These are phyloP conservation scores for Apiotrichum sp. DNA, from an alignment of 1,284 basidiomycete species.

Conservation along the genomic window DNA sequence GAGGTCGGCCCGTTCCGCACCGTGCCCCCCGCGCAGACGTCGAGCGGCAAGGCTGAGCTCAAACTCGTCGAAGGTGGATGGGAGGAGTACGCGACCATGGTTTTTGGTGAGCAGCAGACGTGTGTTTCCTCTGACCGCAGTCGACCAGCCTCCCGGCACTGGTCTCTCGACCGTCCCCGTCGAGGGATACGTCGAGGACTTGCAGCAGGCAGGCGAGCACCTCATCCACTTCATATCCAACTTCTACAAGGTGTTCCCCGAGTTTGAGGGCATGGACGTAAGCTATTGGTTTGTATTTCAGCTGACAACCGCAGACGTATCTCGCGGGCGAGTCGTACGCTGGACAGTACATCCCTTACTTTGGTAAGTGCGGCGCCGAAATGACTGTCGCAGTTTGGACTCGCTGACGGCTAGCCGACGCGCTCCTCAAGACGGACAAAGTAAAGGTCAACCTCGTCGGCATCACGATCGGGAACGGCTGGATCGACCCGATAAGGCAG, in stretches of 20 bases:
- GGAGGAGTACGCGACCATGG: constrained; percentile 97
- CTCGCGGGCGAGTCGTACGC: constrained; percentile 90
- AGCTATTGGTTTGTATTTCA: constrained; percentile 40
- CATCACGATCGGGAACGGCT: constrained; percentile 90
- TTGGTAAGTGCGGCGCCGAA: constrained; percentile 54
- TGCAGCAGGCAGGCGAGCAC: constrained; percentile 68
- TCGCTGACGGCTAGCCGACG: constrained; percentile 57
- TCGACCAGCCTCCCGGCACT: constrained; percentile 95
- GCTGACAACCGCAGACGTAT: constrained; percentile 63
- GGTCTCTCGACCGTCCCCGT: constrained; percentile 87
- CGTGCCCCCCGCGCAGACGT: constrained; percentile 44
- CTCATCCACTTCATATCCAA: constrained; percentile 77
- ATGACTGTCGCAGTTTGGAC: not conserved
- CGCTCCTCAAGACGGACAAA: constrained; percentile 61
- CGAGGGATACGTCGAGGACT: constrained; percentile 73
- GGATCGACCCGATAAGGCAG: constrained; percentile 85
- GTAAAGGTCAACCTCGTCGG: constrained; percentile 59
- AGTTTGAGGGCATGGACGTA: constrained; percentile 75
- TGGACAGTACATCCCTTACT: constrained; percentile 98
- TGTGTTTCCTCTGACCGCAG: constrained; percentile 46
- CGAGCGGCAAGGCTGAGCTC: constrained; percentile 63
- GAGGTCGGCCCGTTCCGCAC: constrained; percentile 88
- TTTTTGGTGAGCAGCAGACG: constrained; percentile 62
- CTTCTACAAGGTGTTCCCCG: constrained; percentile 87
- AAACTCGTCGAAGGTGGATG: constrained; percentile 80